phyloP scores from a whole-genome alignment of 768 basidiomycete genomes.

The Megacollybia marginata region DNA sequence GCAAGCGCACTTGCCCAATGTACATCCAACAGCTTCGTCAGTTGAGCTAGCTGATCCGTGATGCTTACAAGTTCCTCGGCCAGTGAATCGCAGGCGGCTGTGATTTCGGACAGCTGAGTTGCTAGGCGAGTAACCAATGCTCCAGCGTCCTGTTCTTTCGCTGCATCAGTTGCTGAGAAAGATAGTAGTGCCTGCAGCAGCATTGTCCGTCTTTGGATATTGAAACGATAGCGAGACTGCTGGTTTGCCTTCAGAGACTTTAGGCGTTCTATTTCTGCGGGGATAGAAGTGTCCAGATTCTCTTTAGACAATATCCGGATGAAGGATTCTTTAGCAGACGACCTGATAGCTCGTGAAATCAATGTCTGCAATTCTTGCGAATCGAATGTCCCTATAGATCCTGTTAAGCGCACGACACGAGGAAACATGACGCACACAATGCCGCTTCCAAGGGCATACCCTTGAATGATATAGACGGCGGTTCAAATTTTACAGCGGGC shows the following conservation, averaged over 20 bases:
- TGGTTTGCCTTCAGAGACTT: conserved; percentile 41
- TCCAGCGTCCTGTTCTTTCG: conserved; percentile 22
- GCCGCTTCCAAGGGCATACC: background rate
- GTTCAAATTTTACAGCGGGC: background rate
- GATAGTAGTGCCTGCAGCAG: conserved; percentile 64
- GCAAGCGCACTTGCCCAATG: conserved; percentile 75
- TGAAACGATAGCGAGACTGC: conserved; percentile 63
- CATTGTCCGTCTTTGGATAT: conserved; percentile 60
- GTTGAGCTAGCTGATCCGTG: conserved; percentile 58
- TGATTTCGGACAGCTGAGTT: conserved; percentile 52
- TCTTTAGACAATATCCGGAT: conserved; percentile 61
- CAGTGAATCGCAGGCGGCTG: conserved; percentile 50
- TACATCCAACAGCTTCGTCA: conserved; percentile 48
- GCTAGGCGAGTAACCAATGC: conserved; percentile 36
- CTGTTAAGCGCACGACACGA: background rate
- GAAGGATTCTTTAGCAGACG: conserved; percentile 36
- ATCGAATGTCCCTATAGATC: background rate
- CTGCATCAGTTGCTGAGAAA: conserved; percentile 24
- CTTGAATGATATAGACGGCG: background rate
- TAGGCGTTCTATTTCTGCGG: conserved; percentile 53
- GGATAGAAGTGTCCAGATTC: conserved; percentile 51
- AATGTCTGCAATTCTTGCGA: conserved; percentile 26
- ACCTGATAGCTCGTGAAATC: conserved; percentile 33
- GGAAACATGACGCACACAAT: background rate
- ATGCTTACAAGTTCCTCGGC: conserved; percentile 50